A percentile compares a stretch with the other conserved stretches of the same genome.
These are phyloP conservation scores for Blakeslea trispora DNA, from an alignment of 371 early-diverging fungal species.

Conservation along the genomic window DNA sequence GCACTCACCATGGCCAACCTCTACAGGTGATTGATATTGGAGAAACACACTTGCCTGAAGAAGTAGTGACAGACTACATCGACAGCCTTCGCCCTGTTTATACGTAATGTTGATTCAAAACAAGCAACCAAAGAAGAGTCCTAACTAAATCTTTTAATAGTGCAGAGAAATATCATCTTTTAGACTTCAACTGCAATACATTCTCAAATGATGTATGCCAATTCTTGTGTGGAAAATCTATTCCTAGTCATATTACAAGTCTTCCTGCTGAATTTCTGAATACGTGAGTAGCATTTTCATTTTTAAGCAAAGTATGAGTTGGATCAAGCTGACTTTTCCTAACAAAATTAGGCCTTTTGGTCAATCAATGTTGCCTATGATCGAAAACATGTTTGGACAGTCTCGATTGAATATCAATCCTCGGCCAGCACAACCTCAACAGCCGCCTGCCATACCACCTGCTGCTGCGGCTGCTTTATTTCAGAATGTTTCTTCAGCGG, in stretches of 20 bases:
- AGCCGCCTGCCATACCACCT: conserved; percentile 1
- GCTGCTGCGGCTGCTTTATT: conserved; percentile 24
- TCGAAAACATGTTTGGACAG: conserved; percentile 80
- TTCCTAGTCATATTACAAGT: conserved; percentile 75
- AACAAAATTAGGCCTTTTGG: conserved; percentile 68
- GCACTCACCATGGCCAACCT: conserved; percentile 75
- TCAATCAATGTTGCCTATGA: conserved; percentile 74
- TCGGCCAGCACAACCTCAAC: conserved; percentile 19
- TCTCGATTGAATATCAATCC: conserved; percentile 21
- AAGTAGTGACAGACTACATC: conserved; percentile 78
- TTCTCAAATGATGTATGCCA: conserved; percentile 78
- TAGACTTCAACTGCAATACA: conserved; percentile 90
- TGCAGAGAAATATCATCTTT: conserved; percentile 84
- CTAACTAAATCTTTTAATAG: conserved; percentile 17
- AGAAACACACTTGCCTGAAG: conserved; percentile 74
- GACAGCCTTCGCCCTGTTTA: conserved; percentile 64
- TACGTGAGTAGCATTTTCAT: conserved; percentile 48
- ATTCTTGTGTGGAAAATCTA: conserved; percentile 76
- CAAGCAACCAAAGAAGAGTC: neutral
- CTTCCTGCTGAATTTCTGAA: conserved; percentile 70
- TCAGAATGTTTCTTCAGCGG: conserved; percentile 42
- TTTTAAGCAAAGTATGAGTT: too few species aligned
- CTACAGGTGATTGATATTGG: conserved; percentile 80
- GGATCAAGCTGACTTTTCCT: too few species aligned
- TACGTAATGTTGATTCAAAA: conserved; percentile 46